Conservation (phyloP, 768 basidiomycete genomes). For the Suillus cothurnatus region DNA sequence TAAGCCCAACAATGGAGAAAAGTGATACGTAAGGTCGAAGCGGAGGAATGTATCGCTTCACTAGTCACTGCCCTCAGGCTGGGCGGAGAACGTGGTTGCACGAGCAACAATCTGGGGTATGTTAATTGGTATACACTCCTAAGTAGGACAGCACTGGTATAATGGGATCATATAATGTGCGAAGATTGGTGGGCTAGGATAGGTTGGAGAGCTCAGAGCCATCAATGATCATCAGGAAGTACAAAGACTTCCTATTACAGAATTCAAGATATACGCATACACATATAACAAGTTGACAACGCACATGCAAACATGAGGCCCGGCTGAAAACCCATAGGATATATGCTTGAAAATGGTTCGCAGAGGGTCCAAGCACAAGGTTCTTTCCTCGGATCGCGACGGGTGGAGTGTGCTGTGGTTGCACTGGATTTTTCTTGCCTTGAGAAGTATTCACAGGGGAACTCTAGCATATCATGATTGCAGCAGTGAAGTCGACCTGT, state of each 20-base stretch:
- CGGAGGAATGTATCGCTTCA: conserved; percentile 6
- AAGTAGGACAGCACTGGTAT: not conserved
- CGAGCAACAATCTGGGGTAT: not conserved
- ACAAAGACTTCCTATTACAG: conserved; percentile 6
- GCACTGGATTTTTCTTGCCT: not conserved
- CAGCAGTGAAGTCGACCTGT: not conserved
- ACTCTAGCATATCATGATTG: not conserved
- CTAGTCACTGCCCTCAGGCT: not conserved
- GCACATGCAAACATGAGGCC: not conserved
- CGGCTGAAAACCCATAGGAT: not conserved
- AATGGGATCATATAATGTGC: too few species aligned
- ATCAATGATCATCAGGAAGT: not conserved
- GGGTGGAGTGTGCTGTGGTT: not conserved
- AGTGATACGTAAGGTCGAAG: conserved; percentile 13
- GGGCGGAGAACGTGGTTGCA: not conserved
- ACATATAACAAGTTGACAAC: not conserved
- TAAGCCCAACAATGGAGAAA: not conserved
- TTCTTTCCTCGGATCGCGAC: conserved; percentile 3
- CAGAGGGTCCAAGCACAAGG: conserved; percentile 18
- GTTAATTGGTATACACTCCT: too few species aligned
- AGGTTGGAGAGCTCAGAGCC: not conserved
- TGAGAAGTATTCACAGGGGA: not conserved
- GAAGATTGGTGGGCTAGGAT: not conserved
- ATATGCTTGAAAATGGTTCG: conserved; percentile 2
- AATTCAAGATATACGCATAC: not conserved